Evolutionary conservation across 2,329 filamentous ascomycete genomes (phyloP), one percentile per base, ranked within the genome.

Genomic region (Paracamarosporium sp.): DNA sequence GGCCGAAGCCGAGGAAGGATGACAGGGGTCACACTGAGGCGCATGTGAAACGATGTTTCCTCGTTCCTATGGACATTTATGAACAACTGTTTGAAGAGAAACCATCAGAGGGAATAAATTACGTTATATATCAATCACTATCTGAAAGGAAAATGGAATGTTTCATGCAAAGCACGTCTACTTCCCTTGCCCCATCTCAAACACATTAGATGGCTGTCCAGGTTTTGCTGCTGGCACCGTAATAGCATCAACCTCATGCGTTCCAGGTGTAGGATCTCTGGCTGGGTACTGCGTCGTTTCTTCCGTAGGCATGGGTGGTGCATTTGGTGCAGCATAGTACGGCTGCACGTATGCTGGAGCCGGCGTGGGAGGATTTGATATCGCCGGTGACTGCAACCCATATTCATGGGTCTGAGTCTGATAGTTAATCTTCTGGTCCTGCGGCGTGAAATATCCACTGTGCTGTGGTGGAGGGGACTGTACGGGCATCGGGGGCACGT

Each of bases 281-380:
- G 30, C 41, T 9, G 40, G 46, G 41, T 62, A 60, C 15, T 36
- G 51, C 7, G 12, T 45, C 11, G 58, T 44, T 28, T 46, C 54
- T 33, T 56, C 53, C n/a, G 40, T 50, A 20, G 61, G 59, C 47
- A 59, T 50, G 15, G 56, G 59, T 12, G 61, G 58, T 13, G 36
- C 44, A 47, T 57, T 53, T 1, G 56, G 50, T 6, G 52, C 38
- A 17, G 57, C 56, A 46, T 62, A 59, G 25, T 63, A 61, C 38
- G 63, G 63, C 25, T 68, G 64, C n/a, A 51, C 48, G 50, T 70
- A 70, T 17, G 62, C 60, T 1, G 68, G 69, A 9, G 64, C 66
- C 3, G 69, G 69, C 4, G 67, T 68, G 1, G 64, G 36, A 2
- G 68, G 68, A 58, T 62, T 65, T 5, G 64, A 69, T 22, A 69